Conservation (phyloP, 257 asterid species). For the Solanum stenotomum region DNA sequence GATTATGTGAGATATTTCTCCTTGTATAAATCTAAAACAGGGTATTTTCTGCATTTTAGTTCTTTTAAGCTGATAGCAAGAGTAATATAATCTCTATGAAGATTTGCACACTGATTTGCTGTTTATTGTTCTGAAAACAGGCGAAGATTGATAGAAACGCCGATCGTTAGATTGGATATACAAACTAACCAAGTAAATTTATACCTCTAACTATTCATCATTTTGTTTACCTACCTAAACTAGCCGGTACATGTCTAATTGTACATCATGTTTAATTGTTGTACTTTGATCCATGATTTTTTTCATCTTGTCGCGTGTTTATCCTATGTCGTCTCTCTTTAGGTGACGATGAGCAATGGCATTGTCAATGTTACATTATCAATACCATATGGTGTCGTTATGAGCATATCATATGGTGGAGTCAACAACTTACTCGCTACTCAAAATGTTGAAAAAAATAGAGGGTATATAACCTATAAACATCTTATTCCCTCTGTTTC, state of each 20-base stretch:
- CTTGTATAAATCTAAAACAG: not conserved
- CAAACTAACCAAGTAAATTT: not conserved
- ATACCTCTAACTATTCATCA: not conserved
- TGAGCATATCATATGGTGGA: constrained; percentile 43
- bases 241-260: not conserved
- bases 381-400: constrained; percentile 51
- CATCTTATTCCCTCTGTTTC: not conserved
- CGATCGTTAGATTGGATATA: not conserved
- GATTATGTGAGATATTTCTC: not conserved
- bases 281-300: not conserved
- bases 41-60: not conserved
- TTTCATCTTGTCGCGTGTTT: not conserved
- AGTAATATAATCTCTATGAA: too few relatives aligned
- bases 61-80: too few relatives aligned
- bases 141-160: not conserved
- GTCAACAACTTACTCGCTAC: constrained; percentile 46
- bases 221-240: not conserved
- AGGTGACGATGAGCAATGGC: constrained; percentile 69
- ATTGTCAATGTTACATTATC: constrained; percentile 46
- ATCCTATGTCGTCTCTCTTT: not conserved
- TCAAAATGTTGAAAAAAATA: constrained; percentile 17
- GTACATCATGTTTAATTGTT: not conserved
- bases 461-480: constrained; percentile 42
- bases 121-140: not conserved
- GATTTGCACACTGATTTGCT: not conserved